Conservation (phyloP, 441 rosid genomes). For the Populus trichocarpa region DNA sequence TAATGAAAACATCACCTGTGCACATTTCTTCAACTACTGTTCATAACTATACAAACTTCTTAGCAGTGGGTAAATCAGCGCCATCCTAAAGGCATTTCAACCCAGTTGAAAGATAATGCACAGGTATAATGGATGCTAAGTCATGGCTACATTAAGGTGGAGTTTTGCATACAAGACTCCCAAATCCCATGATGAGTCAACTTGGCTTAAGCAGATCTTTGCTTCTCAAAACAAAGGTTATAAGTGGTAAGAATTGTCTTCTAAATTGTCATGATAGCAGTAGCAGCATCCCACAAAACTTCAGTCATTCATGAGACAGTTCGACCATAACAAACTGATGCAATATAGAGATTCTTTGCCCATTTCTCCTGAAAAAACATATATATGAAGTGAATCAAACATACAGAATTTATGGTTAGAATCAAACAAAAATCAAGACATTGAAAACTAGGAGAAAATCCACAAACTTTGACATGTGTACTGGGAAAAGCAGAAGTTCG, state of each 20-base stretch:
- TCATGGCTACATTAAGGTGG: slow-evolving; percentile 30
- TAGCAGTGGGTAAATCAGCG: slow-evolving; percentile 22
- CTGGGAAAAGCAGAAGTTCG: slow-evolving; percentile 92
- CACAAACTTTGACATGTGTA: slow-evolving; percentile 82
- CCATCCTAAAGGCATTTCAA: slow-evolving; percentile 28
- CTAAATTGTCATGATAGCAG: slow-evolving; percentile 18
- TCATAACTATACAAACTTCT: slow-evolving; percentile 37
- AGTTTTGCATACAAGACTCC: slow-evolving; percentile 46
- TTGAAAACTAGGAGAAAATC: background rate
- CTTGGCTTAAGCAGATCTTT: slow-evolving; percentile 31
- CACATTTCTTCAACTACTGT: slow-evolving; percentile 42
- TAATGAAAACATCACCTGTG: slow-evolving; percentile 24
- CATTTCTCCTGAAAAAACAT: slow-evolving; percentile 28
- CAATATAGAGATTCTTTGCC: slow-evolving; percentile 32
- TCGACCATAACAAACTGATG: slow-evolving; percentile 32
- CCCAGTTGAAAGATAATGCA: slow-evolving; percentile 43
- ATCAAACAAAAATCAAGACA: background rate
- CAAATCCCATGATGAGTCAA: slow-evolving; percentile 28
- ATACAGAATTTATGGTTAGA: background rate
- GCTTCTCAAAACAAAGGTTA: slow-evolving; percentile 21
- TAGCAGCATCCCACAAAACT: slow-evolving; percentile 27
- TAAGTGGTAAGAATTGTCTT: background rate
- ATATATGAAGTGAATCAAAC: background rate
- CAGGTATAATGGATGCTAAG: slow-evolving; percentile 37
- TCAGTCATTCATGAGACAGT: slow-evolving; percentile 28